Conservation (phyloP, 208 protist species). For the Trypanosoma conorhini region DNA sequence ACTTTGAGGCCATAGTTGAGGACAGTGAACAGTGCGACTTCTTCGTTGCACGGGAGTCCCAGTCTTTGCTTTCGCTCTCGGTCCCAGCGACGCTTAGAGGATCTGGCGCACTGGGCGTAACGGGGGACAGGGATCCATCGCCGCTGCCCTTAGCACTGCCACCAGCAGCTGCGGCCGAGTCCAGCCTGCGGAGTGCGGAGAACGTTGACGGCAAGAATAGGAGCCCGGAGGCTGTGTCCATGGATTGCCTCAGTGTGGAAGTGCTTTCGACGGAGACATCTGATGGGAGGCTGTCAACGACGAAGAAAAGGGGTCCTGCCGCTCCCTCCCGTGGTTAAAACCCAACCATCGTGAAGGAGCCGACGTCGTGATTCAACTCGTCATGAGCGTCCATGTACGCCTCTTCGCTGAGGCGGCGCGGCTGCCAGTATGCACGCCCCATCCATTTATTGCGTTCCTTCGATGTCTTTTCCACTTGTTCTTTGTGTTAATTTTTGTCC, state of each 20-base stretch:
- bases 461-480: not conserved
- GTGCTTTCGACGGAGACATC: not conserved
- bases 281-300: not conserved
- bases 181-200: not conserved
- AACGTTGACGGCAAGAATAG: not conserved
- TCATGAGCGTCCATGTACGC: not conserved
- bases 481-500: too few species aligned
- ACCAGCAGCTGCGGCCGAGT: not conserved
- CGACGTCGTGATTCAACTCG: constrained; percentile 2
- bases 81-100: not conserved
- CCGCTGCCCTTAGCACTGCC: not conserved
- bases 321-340: not conserved
- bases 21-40: constrained; percentile 27
- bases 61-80: constrained; percentile 4
- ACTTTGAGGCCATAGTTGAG: constrained; percentile 22
- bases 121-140: not conserved
- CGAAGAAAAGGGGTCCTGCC: not conserved
- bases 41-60: constrained; percentile 21
- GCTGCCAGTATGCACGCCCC: not conserved
- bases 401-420: not conserved
- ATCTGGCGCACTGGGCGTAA: not conserved
- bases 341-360: constrained; percentile 2
- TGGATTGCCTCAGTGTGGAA: not conserved
- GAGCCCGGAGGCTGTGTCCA: not conserved
- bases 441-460: not conserved